Base-by-base conservation (phyloP, 2,329 filamentous ascomycete genomes). In the Aciculosporium take region DNA sequence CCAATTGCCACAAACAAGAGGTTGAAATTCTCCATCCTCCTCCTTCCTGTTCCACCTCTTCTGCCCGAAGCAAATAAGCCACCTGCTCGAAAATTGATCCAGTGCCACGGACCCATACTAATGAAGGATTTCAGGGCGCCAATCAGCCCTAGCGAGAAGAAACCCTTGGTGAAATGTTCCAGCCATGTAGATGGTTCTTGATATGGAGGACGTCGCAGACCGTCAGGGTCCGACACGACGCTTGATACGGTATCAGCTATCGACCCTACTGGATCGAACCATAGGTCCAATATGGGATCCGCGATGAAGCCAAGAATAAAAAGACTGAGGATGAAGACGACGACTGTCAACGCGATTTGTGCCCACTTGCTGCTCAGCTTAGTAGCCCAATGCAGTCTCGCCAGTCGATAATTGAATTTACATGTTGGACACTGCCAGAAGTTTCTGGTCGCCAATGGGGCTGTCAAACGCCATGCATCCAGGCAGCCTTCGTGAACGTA, bases 401-500 rank as follows among this genome's bases (percentile, higher is more conserved):
- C 75, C 45, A 95, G 69, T 28, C 76, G 74, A 62, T 95, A 96
- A 50, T 73, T 71, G 62, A 91, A 95, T 27, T 77, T 71, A 62
- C 89, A 96, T 0, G 86, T 94, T 17, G 84, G 84, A 55, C 89
- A 96, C 53, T 84, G 74, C 76, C 81, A 94, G 57, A 79, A 93
- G 51, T 88, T 86, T 43, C 83, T 73, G 25, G 66, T 70, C 54
- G 61, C 61, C 23, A 61, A 54, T 0, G 84, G 81, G 55, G 86
- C 77, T 33, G 84, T 73, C 47, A 80, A 72, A 50, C 91, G 76
- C 86, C 88, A 96, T 9, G 75, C 70, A 53, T 83, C 76, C 37
- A 98, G 69, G 56, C 91, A 98, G 24, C 79, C 82, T 60, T 95
- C 86, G 59, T 98, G 91, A 20, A 96, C 87, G 61, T 94, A 95